Base-by-base conservation (phyloP, 495 filamentous ascomycete genomes). In the Penicillium flavigenum region DNA sequence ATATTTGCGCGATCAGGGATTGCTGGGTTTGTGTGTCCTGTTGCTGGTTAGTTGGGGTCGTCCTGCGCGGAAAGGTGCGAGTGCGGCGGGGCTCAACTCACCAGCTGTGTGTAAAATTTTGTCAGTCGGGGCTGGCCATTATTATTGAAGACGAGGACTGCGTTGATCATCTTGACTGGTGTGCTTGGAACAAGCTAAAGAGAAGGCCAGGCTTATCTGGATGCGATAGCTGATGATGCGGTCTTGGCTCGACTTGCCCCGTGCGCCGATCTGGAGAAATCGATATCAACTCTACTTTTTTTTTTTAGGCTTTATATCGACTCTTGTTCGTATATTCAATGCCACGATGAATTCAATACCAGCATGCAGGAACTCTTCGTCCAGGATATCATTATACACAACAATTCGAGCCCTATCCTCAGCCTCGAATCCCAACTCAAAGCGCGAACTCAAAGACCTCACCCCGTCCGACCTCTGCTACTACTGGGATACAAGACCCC, bases 101-200 rank as follows among this genome's bases (percentile, higher is more conserved):
- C 94, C 49, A 99, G 88, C 68, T 98, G 93, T 12, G 94, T 96
- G 73, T 99, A 99, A 81, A 99, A 99, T 67, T 97, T 98, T 58
- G 93, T 98, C 57, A 99, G 83, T 32, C 94, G 88, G 16, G 94
- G 93, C 68, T 98, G 92, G 58, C 94, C 94, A 57, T 89, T 89
- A 73, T 96, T 96, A 71, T 99, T 99, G 82, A 99, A 99, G 68
- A 99, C 92, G 41, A 99, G 82, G 49, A 99, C 91, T 34, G 94
- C 94, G 82, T 97, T 99, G 76, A 99, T 98, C 94, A 99, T 98
- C 7, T 65, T 71, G 65, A n/a, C 14, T n/a, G 17, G 10, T 8
- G 32, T 34, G 24, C 3, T 26, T 31, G 26, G 16, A 47, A 29
- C 8, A 16, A 29, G 24, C 14, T 48, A 8, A n/a, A 12, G 22